Conservation (phyloP, 2,329 filamentous ascomycete genomes). For the Diaporthe longicolla region DNA sequence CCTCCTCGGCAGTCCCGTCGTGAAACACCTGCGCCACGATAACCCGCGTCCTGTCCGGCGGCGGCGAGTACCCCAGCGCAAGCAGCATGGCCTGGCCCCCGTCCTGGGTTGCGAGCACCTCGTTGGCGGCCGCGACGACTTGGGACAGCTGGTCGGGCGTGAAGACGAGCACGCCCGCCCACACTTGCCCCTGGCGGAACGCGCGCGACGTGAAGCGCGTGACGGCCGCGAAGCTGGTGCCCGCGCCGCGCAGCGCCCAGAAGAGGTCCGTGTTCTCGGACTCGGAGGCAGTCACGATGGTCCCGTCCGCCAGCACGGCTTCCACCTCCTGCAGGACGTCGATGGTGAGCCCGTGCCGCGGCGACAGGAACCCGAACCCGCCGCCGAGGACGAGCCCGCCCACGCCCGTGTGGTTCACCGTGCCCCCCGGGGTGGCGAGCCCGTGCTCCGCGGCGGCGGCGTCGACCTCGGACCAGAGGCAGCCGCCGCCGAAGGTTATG, state of each 20-base stretch:
- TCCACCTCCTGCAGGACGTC: constrained; percentile 57
- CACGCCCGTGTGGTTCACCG: constrained; percentile 74
- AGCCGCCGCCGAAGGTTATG: constrained; percentile 65
- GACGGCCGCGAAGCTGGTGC: constrained; percentile 59
- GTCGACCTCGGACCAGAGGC: constrained; percentile 69
- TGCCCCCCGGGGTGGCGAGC: constrained; percentile 73
- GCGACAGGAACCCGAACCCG: constrained; percentile 70
- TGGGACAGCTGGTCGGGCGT: constrained; percentile 47
- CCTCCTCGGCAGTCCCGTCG: constrained; percentile 55
- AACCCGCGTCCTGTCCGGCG: constrained; percentile 48
- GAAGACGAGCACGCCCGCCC: constrained; percentile 50
- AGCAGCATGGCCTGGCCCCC: constrained; percentile 40
- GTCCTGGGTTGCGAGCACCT: constrained; percentile 48
- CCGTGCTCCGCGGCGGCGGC: constrained; percentile 62
- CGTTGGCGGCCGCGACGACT: constrained; percentile 51
- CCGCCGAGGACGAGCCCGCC: constrained; percentile 71
- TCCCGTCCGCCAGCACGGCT: constrained; percentile 57
- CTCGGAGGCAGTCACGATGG: constrained; percentile 56
- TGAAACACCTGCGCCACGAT: constrained; percentile 51
- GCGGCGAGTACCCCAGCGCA: constrained; percentile 46
- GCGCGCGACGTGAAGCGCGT: constrained; percentile 55
- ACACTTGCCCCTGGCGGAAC: constrained; percentile 52
- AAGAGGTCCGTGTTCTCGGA: constrained; percentile 59
- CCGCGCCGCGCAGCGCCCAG: constrained; percentile 58
- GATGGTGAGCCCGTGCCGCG: constrained; percentile 64